phyloP scores from a whole-genome alignment of 2,329 filamentous ascomycete genomes.

The Botryosphaeria dothidea region DNA sequence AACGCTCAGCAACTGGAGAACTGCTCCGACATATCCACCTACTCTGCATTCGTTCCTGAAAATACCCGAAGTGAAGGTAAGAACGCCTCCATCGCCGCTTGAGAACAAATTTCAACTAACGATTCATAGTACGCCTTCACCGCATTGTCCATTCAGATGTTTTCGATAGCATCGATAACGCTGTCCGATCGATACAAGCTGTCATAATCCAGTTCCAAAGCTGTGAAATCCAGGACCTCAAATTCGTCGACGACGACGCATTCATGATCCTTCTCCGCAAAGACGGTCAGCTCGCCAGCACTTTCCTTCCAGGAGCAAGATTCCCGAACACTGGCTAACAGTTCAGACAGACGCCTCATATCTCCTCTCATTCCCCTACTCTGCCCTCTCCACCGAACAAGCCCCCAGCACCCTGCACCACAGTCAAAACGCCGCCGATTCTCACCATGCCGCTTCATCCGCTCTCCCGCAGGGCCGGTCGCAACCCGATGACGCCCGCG shows the following conservation, averaged over 20 bases:
- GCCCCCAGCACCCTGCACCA: conserved; percentile 16
- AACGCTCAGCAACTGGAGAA: conserved; percentile 7
- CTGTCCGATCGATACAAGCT: conserved; percentile 43
- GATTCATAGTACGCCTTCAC: conserved; percentile 30
- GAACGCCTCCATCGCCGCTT: not conserved
- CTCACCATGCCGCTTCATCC: not conserved
- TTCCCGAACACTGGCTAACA: conserved; percentile 10
- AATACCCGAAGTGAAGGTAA: conserved; percentile 20
- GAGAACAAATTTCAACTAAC: conserved; percentile 13
- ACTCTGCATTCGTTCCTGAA: conserved; percentile 27
- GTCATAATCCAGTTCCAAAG: conserved; percentile 53
- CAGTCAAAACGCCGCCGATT: not conserved
- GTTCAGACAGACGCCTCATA: conserved; percentile 19
- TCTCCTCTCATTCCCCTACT: conserved; percentile 30
- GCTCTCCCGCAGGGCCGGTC: conserved; percentile 2
- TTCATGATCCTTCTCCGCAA: conserved; percentile 61
- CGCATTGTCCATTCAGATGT: conserved; percentile 39
- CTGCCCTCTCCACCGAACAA: conserved; percentile 7
- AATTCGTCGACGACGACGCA: conserved; percentile 65
- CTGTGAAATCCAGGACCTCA: conserved; percentile 59
- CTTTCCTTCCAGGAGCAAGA: too few species aligned
- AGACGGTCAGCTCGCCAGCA: conserved; percentile 30
- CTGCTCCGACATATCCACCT: conserved; percentile 19
- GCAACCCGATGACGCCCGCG: not conserved
- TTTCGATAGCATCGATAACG: conserved; percentile 40